Percentiles rank a stretch among this genome's conserved stretches.
These are phyloP conservation scores for Yarrowia sp. DNA, from an alignment of 805 yeast genomes.

Conservation along the genomic window DNA sequence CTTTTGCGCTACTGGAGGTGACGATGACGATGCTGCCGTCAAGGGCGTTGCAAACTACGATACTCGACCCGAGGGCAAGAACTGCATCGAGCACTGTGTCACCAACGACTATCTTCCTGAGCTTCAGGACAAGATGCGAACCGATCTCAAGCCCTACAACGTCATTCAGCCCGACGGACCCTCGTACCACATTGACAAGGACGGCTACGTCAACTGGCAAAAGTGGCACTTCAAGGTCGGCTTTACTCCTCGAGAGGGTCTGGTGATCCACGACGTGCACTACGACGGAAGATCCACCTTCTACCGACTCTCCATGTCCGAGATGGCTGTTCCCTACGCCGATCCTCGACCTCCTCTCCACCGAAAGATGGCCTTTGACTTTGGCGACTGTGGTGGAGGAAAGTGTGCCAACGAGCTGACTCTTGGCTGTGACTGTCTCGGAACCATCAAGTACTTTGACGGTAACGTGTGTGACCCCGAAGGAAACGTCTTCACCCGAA, in stretches of 20 bases:
- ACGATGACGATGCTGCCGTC: conserved; percentile 50
- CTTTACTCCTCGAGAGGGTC: conserved; percentile 73
- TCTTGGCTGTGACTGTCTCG: conserved; percentile 82
- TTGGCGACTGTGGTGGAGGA: conserved; percentile 85
- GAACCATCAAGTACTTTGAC: conserved; percentile 73
- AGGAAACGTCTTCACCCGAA: conserved; percentile 61
- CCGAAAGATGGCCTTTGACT: conserved; percentile 82
- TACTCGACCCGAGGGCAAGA: conserved; percentile 57
- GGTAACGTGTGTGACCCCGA: conserved; percentile 53
- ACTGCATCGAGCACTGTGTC: conserved; percentile 68
- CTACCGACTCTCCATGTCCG: conserved; percentile 69
- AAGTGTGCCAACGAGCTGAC: conserved; percentile 63
- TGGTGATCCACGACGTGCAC: conserved; percentile 65
- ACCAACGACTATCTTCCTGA: conserved; percentile 47
- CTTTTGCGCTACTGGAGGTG: conserved; percentile 68
- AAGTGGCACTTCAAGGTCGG: conserved; percentile 77
- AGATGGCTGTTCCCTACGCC: conserved; percentile 87
- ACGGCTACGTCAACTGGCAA: conserved; percentile 69
- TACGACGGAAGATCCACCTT: conserved; percentile 75
- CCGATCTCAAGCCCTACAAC: conserved; percentile 67
- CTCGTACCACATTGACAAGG: conserved; percentile 51
- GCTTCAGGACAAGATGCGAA: conserved; percentile 35
- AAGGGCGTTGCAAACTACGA: conserved; percentile 40
- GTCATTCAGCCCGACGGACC: conserved; percentile 87
- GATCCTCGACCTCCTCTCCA: conserved; percentile 81